phyloP scores from a whole-genome alignment of 305 asterid species.

The Fraxinus velutina region DNA sequence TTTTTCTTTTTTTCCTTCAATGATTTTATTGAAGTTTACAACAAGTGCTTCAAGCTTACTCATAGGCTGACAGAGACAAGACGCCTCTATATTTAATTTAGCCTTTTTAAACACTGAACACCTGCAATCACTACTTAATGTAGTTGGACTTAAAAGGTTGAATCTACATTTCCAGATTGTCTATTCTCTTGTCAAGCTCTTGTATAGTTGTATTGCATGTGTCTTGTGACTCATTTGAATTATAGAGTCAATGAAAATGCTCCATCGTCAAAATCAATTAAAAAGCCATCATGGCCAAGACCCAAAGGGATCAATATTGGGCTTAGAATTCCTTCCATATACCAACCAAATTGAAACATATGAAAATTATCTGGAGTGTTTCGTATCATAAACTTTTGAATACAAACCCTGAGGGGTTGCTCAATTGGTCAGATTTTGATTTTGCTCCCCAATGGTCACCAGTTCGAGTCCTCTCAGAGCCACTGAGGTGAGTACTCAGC shows the following conservation, averaged over 20 bases:
- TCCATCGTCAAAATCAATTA: background rate
- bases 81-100: background rate
- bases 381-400: background rate
- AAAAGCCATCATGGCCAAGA: background rate
- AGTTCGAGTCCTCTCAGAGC: no score
- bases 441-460: no score
- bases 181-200: background rate
- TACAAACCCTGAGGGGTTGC: no score
- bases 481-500: no score
- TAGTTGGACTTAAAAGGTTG: background rate
- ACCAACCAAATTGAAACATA: background rate
- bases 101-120: background rate
- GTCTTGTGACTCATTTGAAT: background rate
- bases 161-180: background rate
- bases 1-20: background rate
- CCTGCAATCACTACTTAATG: background rate
- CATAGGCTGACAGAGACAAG: background rate
- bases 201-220: background rate
- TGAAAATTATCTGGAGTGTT: background rate
- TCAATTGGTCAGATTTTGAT: no score
- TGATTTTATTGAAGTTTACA: background rate
- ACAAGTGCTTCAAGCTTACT: background rate
- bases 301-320: background rate
- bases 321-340: background rate
- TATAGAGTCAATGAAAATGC: background rate